phyloP scores from a whole-genome alignment of 768 basidiomycete genomes.

The Hortiboletus flavorubellus region DNA sequence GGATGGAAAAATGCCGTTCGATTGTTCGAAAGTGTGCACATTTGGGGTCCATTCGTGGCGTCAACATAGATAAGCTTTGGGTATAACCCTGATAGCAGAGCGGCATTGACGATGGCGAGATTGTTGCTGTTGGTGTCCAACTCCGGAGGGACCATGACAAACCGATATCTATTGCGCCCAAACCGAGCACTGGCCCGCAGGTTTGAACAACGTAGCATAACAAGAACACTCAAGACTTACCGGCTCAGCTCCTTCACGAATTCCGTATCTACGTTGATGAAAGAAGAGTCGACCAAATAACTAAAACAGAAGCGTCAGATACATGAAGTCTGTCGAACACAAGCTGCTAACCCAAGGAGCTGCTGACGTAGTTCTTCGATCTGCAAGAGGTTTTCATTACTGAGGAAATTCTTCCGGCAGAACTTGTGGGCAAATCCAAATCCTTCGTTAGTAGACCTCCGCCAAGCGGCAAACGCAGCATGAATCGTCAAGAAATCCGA shows the following conservation, averaged over 20 bases:
- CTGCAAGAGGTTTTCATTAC: slow-evolving; percentile 91
- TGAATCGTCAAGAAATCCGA: slow-evolving; percentile 95
- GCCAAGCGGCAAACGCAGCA: slow-evolving; percentile 86
- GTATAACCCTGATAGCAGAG: slow-evolving; percentile 82
- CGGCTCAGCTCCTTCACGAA: slow-evolving; percentile 71
- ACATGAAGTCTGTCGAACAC: not conserved
- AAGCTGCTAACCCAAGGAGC: slow-evolving; percentile 55
- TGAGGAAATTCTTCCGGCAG: slow-evolving; percentile 76
- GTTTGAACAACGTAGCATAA: slow-evolving; percentile 2
- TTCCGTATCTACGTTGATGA: slow-evolving; percentile 64
- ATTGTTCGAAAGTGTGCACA: slow-evolving; percentile 82
- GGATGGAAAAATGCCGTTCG: slow-evolving; percentile 82
- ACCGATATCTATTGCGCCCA: slow-evolving; percentile 69
- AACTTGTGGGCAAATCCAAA: slow-evolving; percentile 65
- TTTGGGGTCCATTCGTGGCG: slow-evolving; percentile 43
- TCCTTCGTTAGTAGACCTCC: slow-evolving; percentile 59
- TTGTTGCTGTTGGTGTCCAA: slow-evolving; percentile 70
- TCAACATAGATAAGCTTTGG: slow-evolving; percentile 87
- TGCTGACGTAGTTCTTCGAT: slow-evolving; percentile 97
- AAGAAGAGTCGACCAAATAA: slow-evolving; percentile 85
- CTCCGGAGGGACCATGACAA: slow-evolving; percentile 69
- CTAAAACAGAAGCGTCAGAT: slow-evolving; percentile 34
- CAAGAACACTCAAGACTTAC: slow-evolving; percentile 29
- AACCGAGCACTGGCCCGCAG: slow-evolving; percentile 59
- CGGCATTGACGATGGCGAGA: slow-evolving; percentile 67